phyloP scores from a whole-genome alignment of 148 eudicot genomes.

The Suaeda aralocaspica region DNA sequence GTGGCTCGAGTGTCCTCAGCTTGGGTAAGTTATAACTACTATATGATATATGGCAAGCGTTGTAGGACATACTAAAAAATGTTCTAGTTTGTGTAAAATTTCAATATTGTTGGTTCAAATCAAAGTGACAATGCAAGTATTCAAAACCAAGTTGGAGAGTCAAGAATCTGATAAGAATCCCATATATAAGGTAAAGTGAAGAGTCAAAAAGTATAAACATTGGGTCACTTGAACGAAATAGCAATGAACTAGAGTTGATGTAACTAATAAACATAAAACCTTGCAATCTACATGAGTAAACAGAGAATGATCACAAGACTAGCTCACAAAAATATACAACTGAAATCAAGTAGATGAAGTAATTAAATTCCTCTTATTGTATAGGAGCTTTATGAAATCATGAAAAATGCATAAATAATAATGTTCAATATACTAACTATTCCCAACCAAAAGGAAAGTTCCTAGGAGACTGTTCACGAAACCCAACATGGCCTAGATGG shows the following conservation, averaged over 20 bases:
- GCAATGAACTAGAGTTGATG: background rate
- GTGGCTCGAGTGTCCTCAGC: background rate
- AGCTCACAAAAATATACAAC: background rate
- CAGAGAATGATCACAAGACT: background rate
- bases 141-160: background rate
- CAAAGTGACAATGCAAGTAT: background rate
- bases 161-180: background rate
- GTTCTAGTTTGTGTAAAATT: too few species aligned
- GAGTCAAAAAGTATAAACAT: too few species aligned
- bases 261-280: background rate
- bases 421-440: background rate
- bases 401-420: background rate
- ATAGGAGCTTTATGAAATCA: background rate
- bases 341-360: background rate
- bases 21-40: background rate
- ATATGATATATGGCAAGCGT: background rate
- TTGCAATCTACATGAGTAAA: background rate
- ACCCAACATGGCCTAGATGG: slow-evolving; percentile 29
- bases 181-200: too few species aligned
- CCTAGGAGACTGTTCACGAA: slow-evolving; percentile 31
- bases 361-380: background rate
- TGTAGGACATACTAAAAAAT: background rate
- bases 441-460: slow-evolving; percentile 44
- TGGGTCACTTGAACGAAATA: background rate
- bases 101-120: background rate